Base-by-base conservation (phyloP, 2,329 filamentous ascomycete species). In the Alternaria tenuissima region DNA sequence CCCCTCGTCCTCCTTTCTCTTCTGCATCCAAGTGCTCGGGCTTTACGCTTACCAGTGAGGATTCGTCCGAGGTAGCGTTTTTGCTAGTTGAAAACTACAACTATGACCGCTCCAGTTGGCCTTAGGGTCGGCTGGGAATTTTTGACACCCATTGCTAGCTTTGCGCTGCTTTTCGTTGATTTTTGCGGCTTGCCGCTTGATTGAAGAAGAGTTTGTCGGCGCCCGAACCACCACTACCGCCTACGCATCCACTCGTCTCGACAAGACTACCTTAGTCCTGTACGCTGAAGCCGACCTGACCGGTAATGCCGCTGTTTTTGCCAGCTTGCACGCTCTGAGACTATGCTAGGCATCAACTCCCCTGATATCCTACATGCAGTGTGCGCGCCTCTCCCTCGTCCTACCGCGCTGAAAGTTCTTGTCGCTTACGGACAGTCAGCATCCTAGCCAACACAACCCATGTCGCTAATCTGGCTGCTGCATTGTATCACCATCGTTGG, bases 81-180 rank as follows among this genome's bases (percentile, higher is more conserved):
- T 92, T 92, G 90, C 90, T 92, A 91, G 89, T 91, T 92, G 89
- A 91, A 91, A 91, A 91, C 89, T 91, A 91, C 84, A 82, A 85
- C 84, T 85, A 87, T 76, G 90, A 92, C 90, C 85, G 85, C 90
- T 93, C 84, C 84, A 85, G 81, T 85, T 86, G 87, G 89, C 86
- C 86, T 85, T 83, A 83, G 84, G 86, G 84, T 85, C 86, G 87
- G 82, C 83, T 86, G 85, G 89, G 90, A 93, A 93, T 93, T 89
- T 93, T 93, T 92, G 89, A 82, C 86, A 84, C 66, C 57, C 76
- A 78, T 72, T 63, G 65, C 61, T 53, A 55, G 63, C 62, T 55
- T 59, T 56, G 44, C 58, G 56, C 53, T 58, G 51, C 64, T 74
- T 75, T 76, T 73, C 70, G 68, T 76, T 72, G 69, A 70, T 70